Base-by-base conservation (phyloP, 164 flowering plant genomes). In the Liriodendron chinense region DNA sequence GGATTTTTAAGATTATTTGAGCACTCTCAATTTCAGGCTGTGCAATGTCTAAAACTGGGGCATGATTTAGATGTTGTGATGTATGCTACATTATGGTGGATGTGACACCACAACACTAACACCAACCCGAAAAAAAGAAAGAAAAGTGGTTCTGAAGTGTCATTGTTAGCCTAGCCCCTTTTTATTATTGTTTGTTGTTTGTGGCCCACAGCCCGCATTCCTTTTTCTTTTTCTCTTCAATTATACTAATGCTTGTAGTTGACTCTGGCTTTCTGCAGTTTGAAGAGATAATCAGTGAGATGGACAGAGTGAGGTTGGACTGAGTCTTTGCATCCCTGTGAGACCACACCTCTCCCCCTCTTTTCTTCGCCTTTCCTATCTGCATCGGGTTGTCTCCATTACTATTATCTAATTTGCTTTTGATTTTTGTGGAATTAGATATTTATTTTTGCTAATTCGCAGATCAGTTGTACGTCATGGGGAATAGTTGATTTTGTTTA, bases 261-360 rank as follows among this genome's bases (percentile, higher is more conserved):
- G 12, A 1, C 26, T 34, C 1, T 14, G 63, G 2, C 3, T 20
- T 69, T 48, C 9, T 28, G 50, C 77, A 74, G 77, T 74, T 68
- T 34, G 77, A 74, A 66, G 77, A 74, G 65, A 66, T 68, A 13
- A 74, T 68, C 13, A n/a, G 64, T n/a, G 49, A 68, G 65, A 68
- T 74, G 71, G 77, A 74, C 26, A 74, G 77, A 74, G 65, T 74
- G 56, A 74, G 68, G 21, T 61, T 74, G 72, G 72, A 68, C 10
- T 74, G 59, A 64, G 20, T 13, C 18, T 34, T 34, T 0, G 43
- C 43, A 34, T 34, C 7, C 5, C 43, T 34, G 43, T 16, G 59
- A 53, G 59, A 16, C 59, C 59, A 2, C 59, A 53, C 20, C 59
- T 2, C 18, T 53, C 9, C 16, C 59, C 18, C 10, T 53, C 16